phyloP scores from a whole-genome alignment of 2,329 filamentous ascomycete genomes.

The Trichoderma aggressivum region DNA sequence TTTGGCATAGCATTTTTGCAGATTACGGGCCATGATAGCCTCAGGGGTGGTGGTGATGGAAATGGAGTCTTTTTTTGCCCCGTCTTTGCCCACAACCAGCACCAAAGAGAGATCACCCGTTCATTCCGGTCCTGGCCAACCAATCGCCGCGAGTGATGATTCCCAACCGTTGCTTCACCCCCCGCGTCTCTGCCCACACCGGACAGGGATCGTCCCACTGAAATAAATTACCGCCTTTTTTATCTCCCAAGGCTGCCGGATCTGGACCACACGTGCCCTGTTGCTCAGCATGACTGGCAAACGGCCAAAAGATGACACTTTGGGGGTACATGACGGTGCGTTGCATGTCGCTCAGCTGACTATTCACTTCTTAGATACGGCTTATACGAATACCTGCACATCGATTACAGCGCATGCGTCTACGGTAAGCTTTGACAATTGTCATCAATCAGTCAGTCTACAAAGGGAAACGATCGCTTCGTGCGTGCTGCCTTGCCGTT shows the following conservation, averaged over 20 bases:
- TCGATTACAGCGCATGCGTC: neutral
- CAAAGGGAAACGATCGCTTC: neutral
- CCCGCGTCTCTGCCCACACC: neutral
- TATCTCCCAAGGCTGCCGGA: neutral
- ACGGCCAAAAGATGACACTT: neutral
- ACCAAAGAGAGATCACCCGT: neutral
- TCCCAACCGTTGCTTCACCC: neutral
- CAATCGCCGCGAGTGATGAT: neutral
- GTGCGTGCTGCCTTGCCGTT: neutral
- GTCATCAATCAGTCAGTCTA: neutral
- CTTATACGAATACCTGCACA: neutral
- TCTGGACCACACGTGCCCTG: neutral
- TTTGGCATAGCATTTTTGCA: neutral
- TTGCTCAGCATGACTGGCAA: neutral
- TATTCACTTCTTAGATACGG: neutral
- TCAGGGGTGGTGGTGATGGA: neutral
- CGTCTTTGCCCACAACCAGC: neutral
- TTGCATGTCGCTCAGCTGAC: neutral
- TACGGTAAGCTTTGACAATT: neutral
- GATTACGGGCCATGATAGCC: neutral
- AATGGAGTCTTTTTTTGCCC: neutral
- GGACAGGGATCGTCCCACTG: constrained; percentile 1
- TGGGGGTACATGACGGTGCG: neutral
- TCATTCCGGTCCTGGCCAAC: neutral
- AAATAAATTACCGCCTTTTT: neutral